Conservation (phyloP, 2,329 filamentous ascomycete genomes). For the Verticillium dahliae region DNA sequence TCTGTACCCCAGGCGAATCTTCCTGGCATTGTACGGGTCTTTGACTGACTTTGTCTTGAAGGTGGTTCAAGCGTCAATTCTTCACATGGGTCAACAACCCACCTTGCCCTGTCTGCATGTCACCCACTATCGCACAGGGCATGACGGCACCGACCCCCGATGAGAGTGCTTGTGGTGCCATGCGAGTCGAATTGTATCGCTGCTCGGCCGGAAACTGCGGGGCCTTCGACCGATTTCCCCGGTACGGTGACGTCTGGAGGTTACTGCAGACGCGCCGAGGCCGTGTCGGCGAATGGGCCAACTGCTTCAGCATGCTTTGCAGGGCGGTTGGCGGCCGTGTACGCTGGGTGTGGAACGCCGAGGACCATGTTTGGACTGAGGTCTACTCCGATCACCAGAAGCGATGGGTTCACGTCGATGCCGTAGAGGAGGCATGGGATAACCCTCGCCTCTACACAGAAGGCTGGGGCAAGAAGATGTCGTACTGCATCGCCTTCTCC, state of each 20-base stretch:
- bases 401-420: constrained; percentile 95
- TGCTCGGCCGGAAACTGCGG: constrained; percentile 74
- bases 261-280: constrained; percentile 80
- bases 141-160: constrained; percentile 82
- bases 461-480: constrained; percentile 94
- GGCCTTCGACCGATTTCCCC: constrained; percentile 80
- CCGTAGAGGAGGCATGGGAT: constrained; percentile 93
- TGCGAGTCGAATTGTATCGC: constrained; percentile 81
- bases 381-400: constrained; percentile 91
- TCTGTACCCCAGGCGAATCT: not conserved
- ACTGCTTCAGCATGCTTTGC: constrained; percentile 98
- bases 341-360: constrained; percentile 96
- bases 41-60: constrained; percentile 20
- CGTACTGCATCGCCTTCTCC: constrained; percentile 94
- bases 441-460: constrained; percentile 87
- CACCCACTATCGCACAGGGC: constrained; percentile 75
- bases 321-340: constrained; percentile 85
- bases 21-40: no score
- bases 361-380: constrained; percentile 97
- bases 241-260: constrained; percentile 93
- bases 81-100: constrained; percentile 98
- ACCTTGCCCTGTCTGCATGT: constrained; percentile 71
- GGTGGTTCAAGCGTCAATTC: constrained; percentile 94
- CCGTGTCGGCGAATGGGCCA: constrained; percentile 91
- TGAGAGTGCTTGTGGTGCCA: constrained; percentile 81